These are phyloP conservation scores for Wallemia ichthyophaga DNA, from an alignment of 1,284 basidiomycete species.

Conservation along the genomic window DNA sequence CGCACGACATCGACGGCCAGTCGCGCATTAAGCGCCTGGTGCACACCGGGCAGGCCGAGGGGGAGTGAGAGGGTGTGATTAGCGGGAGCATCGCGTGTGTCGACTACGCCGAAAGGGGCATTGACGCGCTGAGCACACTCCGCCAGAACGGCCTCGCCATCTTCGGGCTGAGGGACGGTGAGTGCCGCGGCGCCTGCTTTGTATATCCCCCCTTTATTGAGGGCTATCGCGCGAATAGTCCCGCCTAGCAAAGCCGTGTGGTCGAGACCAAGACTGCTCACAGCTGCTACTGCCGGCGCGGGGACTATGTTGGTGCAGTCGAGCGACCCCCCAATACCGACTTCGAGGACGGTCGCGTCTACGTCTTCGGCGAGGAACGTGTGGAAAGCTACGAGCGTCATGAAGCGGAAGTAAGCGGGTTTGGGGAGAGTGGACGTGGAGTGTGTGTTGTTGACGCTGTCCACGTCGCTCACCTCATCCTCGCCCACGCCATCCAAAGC, in stretches of 20 bases:
- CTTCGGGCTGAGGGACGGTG: constrained; percentile 41
- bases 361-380: constrained; percentile 49
- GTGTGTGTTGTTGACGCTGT: no score
- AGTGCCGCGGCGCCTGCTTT: constrained; percentile 68
- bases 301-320: constrained; percentile 95
- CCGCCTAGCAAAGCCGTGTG: constrained; percentile 74
- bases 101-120: constrained; percentile 15
- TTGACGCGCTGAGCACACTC: constrained; percentile 34
- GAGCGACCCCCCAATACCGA: constrained; percentile 78
- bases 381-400: constrained; percentile 79
- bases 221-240: constrained; percentile 65
- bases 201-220: constrained; percentile 91
- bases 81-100: no score
- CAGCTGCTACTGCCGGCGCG: constrained; percentile 56
- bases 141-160: constrained; percentile 34
- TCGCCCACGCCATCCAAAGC: constrained; percentile 25
- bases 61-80: no score
- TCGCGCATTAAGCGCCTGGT: constrained; percentile 68
- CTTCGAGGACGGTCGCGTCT: constrained; percentile 77
- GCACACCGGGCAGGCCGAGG: no score
- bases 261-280: constrained; percentile 74
- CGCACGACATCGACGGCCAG: constrained; percentile 51
- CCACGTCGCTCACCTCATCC: constrained; percentile 33
- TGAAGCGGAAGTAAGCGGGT: constrained; percentile 79
- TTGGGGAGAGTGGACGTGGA: constrained; percentile 24